Conservation (phyloP, 257 asterid species). For the Hygrophila difformis region DNA sequence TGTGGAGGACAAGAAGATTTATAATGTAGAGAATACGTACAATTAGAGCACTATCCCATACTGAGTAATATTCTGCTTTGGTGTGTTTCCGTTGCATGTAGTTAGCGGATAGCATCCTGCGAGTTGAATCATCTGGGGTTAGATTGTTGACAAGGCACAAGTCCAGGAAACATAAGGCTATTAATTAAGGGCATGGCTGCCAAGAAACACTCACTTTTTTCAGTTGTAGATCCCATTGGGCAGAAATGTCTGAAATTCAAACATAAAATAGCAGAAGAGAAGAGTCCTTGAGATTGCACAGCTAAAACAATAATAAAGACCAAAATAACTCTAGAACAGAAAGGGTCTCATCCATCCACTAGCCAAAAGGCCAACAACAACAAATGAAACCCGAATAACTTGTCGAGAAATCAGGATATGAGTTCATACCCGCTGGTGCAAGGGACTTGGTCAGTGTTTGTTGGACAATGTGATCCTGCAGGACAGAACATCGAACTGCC, state of each 20-base stretch:
- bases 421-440: constrained; percentile 62
- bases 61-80: constrained; percentile 58
- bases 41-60: constrained; percentile 70
- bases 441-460: constrained; percentile 43
- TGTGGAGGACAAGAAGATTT: background rate
- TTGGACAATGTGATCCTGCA: constrained; percentile 88
- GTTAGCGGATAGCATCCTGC: constrained; percentile 73
- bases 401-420: background rate
- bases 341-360: background rate
- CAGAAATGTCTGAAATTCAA: constrained; percentile 51
- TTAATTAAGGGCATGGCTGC: background rate
- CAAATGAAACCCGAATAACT: background rate
- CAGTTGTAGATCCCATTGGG: constrained; percentile 51
- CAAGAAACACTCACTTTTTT: constrained; percentile 30
- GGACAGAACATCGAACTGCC: constrained; percentile 70
- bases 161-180: background rate
- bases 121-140: constrained; percentile 9
- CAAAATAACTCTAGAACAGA: background rate
- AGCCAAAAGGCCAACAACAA: too few species aligned
- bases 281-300: background rate
- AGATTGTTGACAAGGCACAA: background rate
- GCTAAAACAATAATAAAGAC: background rate
- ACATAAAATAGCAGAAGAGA: too few species aligned
- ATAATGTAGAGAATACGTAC: constrained; percentile 35
- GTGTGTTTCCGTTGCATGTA: constrained; percentile 48